These are phyloP conservation scores for Pseudocohnilembus persalinus DNA, from an alignment of 169 alveolate genomes.

Conservation along the genomic window DNA sequence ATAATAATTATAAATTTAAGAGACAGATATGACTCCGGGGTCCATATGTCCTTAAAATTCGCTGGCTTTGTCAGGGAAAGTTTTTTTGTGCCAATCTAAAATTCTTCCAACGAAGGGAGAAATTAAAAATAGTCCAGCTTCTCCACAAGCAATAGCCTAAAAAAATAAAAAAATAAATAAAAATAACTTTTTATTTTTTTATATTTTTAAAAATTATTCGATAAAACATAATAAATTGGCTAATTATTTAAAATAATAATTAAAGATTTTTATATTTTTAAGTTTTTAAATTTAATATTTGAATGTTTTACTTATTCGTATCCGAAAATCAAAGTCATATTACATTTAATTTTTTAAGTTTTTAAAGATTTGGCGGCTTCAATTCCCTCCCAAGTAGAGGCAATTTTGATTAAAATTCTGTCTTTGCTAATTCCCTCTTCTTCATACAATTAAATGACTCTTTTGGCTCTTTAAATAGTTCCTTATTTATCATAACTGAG, in stretches of 20 bases:
- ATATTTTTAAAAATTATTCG: too few relatives aligned
- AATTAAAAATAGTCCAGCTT: constrained; percentile 81
- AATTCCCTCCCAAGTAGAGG: constrained; percentile 91
- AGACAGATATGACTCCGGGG: constrained; percentile 84
- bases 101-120: constrained; percentile 90
- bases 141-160: constrained; percentile 87
- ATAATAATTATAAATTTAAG: constrained; percentile 73
- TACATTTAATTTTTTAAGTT: constrained; percentile 77
- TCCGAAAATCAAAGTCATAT: constrained; percentile 80
- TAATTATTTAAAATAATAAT: too few relatives aligned
- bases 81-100: constrained; percentile 78
- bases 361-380: constrained; percentile 80
- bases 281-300: too few relatives aligned
- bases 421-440: constrained; percentile 67
- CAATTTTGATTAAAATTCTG: constrained; percentile 80
- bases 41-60: constrained; percentile 57
- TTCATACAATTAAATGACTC: constrained; percentile 67
- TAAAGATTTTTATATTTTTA: too few relatives aligned
- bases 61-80: constrained; percentile 33
- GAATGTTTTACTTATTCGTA: constrained; percentile 6
- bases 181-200: too few relatives aligned
- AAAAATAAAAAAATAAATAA: constrained; percentile 16
- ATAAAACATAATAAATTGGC: too few relatives aligned
- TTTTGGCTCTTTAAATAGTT: constrained; percentile 58
- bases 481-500: constrained; percentile 75